Evolutionary conservation across 257 asterid genomes (phyloP).

Genomic region (Solanum bulbocastanum): DNA sequence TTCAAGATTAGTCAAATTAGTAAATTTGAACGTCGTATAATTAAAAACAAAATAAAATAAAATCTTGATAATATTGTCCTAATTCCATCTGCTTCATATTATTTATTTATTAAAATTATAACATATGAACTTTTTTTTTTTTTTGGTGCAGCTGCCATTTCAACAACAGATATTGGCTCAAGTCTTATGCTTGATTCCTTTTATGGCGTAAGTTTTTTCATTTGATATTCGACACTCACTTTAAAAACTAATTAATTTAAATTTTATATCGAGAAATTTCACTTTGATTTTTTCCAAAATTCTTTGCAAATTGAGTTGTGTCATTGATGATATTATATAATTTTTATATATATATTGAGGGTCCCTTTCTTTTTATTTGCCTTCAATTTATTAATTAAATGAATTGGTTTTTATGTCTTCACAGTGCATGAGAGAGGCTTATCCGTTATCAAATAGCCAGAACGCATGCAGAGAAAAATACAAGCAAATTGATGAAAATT

Average conservation of each 20-base stretch:
- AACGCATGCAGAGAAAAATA: neutral
- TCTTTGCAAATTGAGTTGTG: neutral
- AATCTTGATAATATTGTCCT: neutral
- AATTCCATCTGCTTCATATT: neutral
- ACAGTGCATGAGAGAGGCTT: neutral
- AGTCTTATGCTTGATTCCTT: neutral
- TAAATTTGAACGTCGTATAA: neutral
- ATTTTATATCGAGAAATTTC: too few relatives aligned
- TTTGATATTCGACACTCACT: fast-evolving
- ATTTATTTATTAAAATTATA: neutral
- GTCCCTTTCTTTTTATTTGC: neutral
- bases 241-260: too few relatives aligned
- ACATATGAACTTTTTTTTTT: neutral
- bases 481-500: neutral
- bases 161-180: neutral
- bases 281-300: neutral
- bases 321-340: too few relatives aligned
- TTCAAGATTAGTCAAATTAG: neutral
- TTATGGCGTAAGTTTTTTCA: neutral
- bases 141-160: neutral
- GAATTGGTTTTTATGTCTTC: neutral
- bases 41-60: neutral
- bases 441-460: neutral
- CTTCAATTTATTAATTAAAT: neutral
- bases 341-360: too few relatives aligned